These are phyloP conservation scores for Oryza officinalis DNA, from an alignment of 176 grass and related monocot genomes.

Conservation along the genomic window DNA sequence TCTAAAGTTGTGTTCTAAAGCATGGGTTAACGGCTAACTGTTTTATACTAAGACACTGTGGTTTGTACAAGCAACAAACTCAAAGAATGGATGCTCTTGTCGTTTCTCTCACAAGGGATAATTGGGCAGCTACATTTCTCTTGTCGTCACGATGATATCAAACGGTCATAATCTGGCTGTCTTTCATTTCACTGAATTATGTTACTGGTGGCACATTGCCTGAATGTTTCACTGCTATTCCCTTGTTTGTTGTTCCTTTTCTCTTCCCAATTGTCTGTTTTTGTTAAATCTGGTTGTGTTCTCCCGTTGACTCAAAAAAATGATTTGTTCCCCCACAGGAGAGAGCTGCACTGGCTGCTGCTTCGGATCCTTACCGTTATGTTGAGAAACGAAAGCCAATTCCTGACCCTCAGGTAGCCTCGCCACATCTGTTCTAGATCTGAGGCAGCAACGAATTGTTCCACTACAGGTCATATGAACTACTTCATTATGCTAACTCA, in stretches of 20 bases:
- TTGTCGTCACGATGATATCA: background rate
- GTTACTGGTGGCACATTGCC: background rate
- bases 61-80: background rate
- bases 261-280: background rate
- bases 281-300: slow-evolving; percentile 11
- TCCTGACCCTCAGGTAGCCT: slow-evolving; percentile 87
- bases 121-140: background rate
- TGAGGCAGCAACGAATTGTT: background rate
- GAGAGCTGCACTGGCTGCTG: slow-evolving; percentile 78
- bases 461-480: background rate
- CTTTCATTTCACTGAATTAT: background rate
- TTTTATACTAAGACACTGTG: background rate
- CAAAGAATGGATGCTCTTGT: background rate
- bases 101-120: background rate
- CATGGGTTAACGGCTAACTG: background rate
- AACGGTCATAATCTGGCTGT: background rate
- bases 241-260: background rate
- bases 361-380: slow-evolving; percentile 81
- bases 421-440: background rate
- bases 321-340: slow-evolving; percentile 44
- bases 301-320: background rate
- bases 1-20: background rate
- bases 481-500: slow-evolving; percentile 34
- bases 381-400: slow-evolving; percentile 94
- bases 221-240: background rate